Percentiles rank a stretch among this genome's conserved stretches.
phyloP scores from a whole-genome alignment of 1,284 basidiomycete species.

The Termitomyces sp. region DNA sequence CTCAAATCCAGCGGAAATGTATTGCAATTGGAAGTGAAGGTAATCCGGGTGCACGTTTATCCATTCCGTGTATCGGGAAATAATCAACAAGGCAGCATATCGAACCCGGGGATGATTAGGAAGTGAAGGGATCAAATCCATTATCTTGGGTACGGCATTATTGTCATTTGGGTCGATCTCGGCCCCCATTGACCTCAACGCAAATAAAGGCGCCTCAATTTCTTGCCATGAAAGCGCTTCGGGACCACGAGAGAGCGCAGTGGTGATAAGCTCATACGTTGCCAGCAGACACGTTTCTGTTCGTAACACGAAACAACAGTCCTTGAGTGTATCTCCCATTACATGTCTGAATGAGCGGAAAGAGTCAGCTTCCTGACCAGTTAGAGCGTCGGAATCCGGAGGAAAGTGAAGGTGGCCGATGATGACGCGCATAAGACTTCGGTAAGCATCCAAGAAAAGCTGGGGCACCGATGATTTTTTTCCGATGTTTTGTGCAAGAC shows the following conservation, averaged over 20 bases:
- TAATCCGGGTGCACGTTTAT: constrained; percentile 87
- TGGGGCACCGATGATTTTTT: constrained; percentile 68
- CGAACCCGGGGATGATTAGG: constrained; percentile 90
- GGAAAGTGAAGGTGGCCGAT: constrained; percentile 94
- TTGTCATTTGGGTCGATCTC: constrained; percentile 85
- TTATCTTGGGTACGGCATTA: constrained; percentile 87
- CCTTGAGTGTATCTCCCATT: constrained; percentile 99
- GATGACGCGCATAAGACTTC: constrained; percentile 79
- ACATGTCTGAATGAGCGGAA: constrained; percentile 95
- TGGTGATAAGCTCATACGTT: constrained; percentile 78
- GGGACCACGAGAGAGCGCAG: constrained; percentile 57
- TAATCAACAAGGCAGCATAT: constrained; percentile 93
- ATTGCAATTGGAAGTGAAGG: constrained; percentile 82
- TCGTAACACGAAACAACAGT: constrained; percentile 94
- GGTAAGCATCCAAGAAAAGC: constrained; percentile 78
- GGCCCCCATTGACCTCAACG: constrained; percentile 97
- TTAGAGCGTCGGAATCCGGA: constrained; percentile 57
- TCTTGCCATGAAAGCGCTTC: constrained; percentile 83
- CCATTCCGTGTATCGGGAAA: constrained; percentile 97
- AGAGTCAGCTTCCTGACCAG: constrained; percentile 86
- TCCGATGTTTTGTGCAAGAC: constrained; percentile 77
- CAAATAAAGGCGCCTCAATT: constrained; percentile 96
- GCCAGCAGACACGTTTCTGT: constrained; percentile 80
- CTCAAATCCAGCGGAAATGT: constrained; percentile 90
- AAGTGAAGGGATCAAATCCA: constrained; percentile 89